Evolutionary conservation across 345 rosid genomes (phyloP).

Genomic region (Gossypium turneri): DNA sequence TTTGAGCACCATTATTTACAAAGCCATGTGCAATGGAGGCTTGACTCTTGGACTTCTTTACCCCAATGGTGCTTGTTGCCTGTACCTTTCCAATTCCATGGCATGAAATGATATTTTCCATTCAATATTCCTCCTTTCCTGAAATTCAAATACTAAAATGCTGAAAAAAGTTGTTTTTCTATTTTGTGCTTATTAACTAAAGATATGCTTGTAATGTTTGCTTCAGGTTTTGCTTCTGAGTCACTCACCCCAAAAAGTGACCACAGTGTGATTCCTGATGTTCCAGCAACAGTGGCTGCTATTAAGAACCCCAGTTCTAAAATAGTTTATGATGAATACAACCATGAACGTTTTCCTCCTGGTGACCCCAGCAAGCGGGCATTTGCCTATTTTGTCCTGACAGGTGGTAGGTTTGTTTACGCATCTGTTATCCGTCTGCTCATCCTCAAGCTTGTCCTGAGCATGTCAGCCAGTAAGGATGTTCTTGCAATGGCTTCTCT

Average conservation of each 20-base stretch:
- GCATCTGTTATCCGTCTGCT: conserved; percentile 82
- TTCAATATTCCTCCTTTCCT: not conserved
- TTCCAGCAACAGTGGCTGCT: conserved; percentile 66
- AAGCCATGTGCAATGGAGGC: conserved; percentile 7
- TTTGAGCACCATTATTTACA: not conserved
- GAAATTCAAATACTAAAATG: not conserved
- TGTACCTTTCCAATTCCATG: not conserved
- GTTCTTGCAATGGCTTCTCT: conserved; percentile 92
- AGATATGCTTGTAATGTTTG: not conserved
- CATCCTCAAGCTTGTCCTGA: conserved; percentile 71
- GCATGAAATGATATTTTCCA: not conserved
- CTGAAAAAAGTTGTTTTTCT: not conserved
- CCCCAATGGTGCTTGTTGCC: not conserved
- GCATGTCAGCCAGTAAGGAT: conserved; percentile 97
- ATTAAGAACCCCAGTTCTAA: conserved; percentile 73
- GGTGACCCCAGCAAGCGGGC: conserved; percentile 96
- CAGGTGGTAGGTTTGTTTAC: conserved; percentile 88
- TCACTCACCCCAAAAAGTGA: conserved; percentile 48
- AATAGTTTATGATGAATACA: conserved; percentile 77
- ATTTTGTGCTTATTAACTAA: not conserved
- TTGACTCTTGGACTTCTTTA: not conserved
- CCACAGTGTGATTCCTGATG: conserved; percentile 24
- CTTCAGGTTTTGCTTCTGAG: conserved; percentile 57
- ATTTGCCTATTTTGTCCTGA: conserved; percentile 85
- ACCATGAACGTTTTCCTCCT: conserved; percentile 87